phyloP scores from a whole-genome alignment of 2,329 filamentous ascomycete species.

The Orbilia brochopaga region DNA sequence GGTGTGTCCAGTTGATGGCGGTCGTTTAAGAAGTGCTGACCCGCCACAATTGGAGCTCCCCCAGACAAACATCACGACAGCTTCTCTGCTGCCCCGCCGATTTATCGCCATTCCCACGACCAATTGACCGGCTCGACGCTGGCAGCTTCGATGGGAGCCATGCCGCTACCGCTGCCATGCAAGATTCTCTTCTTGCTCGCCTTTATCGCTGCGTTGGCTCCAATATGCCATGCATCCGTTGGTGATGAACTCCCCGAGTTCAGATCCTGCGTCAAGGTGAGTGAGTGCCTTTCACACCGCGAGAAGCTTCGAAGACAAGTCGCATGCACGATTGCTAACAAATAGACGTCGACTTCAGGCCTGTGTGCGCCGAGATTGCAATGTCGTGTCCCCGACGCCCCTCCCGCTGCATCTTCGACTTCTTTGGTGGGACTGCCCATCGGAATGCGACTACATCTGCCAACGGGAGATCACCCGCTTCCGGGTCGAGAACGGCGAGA shows the following conservation, averaged over 20 bases:
- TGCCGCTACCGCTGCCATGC: conserved; percentile 6
- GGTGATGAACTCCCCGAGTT: conserved; percentile 90
- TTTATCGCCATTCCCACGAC: not conserved
- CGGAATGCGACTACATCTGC: conserved; percentile 97
- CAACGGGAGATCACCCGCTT: conserved; percentile 85
- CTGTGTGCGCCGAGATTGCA: conserved; percentile 44
- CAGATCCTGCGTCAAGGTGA: conserved; percentile 80
- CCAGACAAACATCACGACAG: conserved; percentile 1
- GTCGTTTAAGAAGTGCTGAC: no score
- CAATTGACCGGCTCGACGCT: conserved; percentile 1
- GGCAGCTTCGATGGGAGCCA: not conserved
- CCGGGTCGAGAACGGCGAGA: conserved; percentile 70
- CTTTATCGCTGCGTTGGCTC: conserved; percentile 59
- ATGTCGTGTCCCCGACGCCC: conserved; percentile 25
- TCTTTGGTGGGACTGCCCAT: conserved; percentile 87
- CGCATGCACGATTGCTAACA: conserved; percentile 29
- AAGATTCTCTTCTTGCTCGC: conserved; percentile 53
- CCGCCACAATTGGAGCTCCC: not conserved
- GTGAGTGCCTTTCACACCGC: conserved; percentile 51
- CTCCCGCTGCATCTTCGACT: conserved; percentile 75
- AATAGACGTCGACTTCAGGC: conserved; percentile 5
- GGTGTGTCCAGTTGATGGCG: no score
- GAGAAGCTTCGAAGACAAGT: not conserved
- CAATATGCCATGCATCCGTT: conserved; percentile 67
- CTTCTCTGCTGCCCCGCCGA: not conserved